phyloP scores from a whole-genome alignment of 495 filamentous ascomycete species.

The Penicillium pancosmium region DNA sequence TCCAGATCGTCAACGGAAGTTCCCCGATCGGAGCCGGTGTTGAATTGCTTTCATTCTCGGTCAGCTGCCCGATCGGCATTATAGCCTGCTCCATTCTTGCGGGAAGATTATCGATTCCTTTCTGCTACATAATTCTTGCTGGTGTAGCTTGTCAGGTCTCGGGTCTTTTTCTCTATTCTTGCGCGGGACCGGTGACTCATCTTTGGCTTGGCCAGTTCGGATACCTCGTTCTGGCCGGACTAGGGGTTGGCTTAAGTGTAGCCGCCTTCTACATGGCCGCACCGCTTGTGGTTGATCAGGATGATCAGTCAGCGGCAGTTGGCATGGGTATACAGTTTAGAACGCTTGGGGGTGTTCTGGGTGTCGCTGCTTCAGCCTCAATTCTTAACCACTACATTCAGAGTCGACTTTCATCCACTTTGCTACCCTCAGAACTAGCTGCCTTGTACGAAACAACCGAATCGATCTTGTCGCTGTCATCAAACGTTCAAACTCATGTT shows the following conservation, averaged over 20 bases:
- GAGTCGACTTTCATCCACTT: conserved; percentile 3
- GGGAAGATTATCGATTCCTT: conserved; percentile 42
- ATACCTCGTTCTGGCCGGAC: conserved; percentile 55
- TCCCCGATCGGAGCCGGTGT: conserved; percentile 45
- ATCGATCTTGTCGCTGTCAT: conserved; percentile 16
- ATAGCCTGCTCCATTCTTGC: conserved; percentile 19
- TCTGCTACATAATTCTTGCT: conserved; percentile 47
- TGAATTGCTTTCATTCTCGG: conserved; percentile 47
- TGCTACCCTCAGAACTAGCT: conserved; percentile 11
- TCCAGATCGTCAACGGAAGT: conserved; percentile 54
- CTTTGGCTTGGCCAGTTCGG: conserved; percentile 44
- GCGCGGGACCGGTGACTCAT: conserved; percentile 25
- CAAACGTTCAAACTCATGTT: conserved; percentile 12
- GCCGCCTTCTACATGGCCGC: conserved; percentile 54
- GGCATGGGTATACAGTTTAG: conserved; percentile 27
- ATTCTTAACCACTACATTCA: conserved; percentile 30
- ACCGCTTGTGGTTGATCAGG: conserved; percentile 44
- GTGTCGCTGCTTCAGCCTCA: conserved; percentile 26
- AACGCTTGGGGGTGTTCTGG: conserved; percentile 34
- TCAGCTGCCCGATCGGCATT: conserved; percentile 28
- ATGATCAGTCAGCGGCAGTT: conserved; percentile 30
- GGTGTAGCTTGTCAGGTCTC: conserved; percentile 46
- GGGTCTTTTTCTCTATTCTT: conserved; percentile 51
- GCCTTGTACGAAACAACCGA: conserved; percentile 13
- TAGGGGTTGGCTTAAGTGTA: conserved; percentile 55